Base-by-base conservation (phyloP, 257 asterid genomes). In the Gentiana dahurica region DNA sequence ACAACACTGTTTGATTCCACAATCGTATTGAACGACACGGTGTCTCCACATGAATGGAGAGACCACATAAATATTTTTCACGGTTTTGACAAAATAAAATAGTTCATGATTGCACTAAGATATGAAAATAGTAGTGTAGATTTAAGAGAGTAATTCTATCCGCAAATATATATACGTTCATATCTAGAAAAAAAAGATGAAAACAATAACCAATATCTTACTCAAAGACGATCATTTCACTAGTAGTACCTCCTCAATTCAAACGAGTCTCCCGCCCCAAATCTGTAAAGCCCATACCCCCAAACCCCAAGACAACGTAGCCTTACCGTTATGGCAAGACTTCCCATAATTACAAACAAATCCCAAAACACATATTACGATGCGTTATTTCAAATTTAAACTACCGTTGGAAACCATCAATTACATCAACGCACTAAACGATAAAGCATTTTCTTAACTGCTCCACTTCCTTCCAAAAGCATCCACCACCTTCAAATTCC, bases 371-470 rank as follows among this genome's bases (percentile, higher is more conserved):
- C 68, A 60, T 51, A 69, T 63, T 53, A 74, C 81, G 36, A 49
- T 67, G 77, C 86, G 74, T 69, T 68, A 12, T 62, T 89, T 89
- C 92, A 89, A 89, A 86, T 83, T 86, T 86, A 75, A 83, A 81
- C 72, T 66, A 73, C 69, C 72, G 79, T 79, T 82, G 61, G 50
- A 24, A 53, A 58, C 71, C 71, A 63, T 64, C 65, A 59, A 58
- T 43, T 24, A 8, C 72, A 38, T 41, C 74, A 49, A 68, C 24
- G 39, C 73, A 58, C 71, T 62, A 69, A 74, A 73, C 64, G 69
- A 24, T 24, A 62, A 61, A 4, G 11, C 57, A 53, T 24, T 10
- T 12, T 35, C 33, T 63, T 37, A 66, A 62, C 69, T 35, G 2
- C 68, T 37, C 13, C 65, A 54, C 69, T 39, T 24, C 24, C 24